Evolutionary conservation across 1,284 basidiomycete genomes (phyloP), one percentile per base, ranked within the genome.

Genomic region (Coriolopsis trogii): DNA sequence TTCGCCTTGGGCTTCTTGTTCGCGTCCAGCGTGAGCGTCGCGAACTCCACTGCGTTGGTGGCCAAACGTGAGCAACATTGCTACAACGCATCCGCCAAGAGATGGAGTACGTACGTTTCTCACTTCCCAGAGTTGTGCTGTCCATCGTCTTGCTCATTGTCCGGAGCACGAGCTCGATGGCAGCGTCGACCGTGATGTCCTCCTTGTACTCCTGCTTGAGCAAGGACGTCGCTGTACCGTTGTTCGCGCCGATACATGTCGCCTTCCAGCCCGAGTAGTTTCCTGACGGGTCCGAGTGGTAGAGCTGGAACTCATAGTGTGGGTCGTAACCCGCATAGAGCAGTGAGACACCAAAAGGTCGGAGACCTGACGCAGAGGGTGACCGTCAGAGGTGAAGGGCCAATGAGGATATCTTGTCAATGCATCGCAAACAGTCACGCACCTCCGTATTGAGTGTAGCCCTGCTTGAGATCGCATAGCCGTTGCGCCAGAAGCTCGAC

Each of bases 121-220:
- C 95, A 67, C 92, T 95, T 44, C 94, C 91, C 56, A 99, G 73
- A 45, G 93, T 95, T 25, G 96, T 98, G 59, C 93, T 95, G 69
- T 99, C 96, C 95, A 99, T 98, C 41, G 96, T 98, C 83, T 98
- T 99, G 80, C 94, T 95, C 88, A 99, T 93, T 46, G 95, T 91
- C 75, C 89, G 91, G 62, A 98, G 80, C 42, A 93, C 94, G 33
- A 99, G 78, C 23, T 83, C 87, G 65, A 96, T 89, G n/a, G 95
- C 95, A 49, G 95, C 93, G 65, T 95, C 91, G 34, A 97, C 80
- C 15, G 81, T 76, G 53, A 98, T 89, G 55, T 95, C 93, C 62
- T 98, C 96, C 72, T 98, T 97, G 77, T 98, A 98, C 70, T 99
- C 97, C 74, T 99, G 96, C 78, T 98, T 96, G 60, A 99, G 75